These are phyloP conservation scores for Calonectria hongkongensis DNA, from an alignment of 2,329 filamentous ascomycete species.

Conservation along the genomic window DNA sequence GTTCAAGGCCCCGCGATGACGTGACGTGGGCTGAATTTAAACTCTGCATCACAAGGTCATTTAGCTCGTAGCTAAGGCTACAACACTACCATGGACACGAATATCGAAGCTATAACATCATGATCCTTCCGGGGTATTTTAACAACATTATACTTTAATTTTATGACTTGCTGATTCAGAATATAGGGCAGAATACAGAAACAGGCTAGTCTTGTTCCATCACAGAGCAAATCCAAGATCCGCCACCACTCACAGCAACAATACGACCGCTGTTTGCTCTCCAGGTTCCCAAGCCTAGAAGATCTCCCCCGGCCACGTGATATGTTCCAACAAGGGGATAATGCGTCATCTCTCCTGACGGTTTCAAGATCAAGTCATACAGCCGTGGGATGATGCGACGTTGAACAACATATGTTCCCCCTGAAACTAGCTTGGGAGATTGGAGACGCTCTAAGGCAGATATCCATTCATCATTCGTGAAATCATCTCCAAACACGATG, in stretches of 20 bases:
- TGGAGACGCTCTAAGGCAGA: conserved; percentile 47
- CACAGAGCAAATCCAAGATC: conserved; percentile 60
- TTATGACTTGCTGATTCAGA: neutral
- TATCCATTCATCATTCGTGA: conserved; percentile 56
- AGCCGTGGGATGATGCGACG: conserved; percentile 55
- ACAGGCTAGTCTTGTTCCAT: conserved; percentile 37
- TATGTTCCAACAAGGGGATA: conserved; percentile 61
- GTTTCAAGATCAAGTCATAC: conserved; percentile 58
- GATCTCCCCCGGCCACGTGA: conserved; percentile 54
- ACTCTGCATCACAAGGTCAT: neutral
- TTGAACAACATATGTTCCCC: conserved; percentile 55
- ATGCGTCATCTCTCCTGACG: conserved; percentile 47
- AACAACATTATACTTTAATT: no score
- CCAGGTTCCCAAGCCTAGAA: conserved; percentile 59
- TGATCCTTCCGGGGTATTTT: neutral
- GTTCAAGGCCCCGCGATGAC: no score
- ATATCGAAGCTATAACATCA: no score
- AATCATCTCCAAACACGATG: conserved; percentile 63
- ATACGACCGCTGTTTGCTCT: conserved; percentile 56
- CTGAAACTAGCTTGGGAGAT: conserved; percentile 27
- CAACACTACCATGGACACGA: neutral
- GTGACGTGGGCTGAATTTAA: neutral
- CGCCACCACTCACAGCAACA: conserved; percentile 58
- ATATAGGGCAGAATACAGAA: neutral
- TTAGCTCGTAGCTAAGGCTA: neutral